Conservation (phyloP, 176 grass and related monocot genomes). For the Ampelocalamus luodianensis region DNA sequence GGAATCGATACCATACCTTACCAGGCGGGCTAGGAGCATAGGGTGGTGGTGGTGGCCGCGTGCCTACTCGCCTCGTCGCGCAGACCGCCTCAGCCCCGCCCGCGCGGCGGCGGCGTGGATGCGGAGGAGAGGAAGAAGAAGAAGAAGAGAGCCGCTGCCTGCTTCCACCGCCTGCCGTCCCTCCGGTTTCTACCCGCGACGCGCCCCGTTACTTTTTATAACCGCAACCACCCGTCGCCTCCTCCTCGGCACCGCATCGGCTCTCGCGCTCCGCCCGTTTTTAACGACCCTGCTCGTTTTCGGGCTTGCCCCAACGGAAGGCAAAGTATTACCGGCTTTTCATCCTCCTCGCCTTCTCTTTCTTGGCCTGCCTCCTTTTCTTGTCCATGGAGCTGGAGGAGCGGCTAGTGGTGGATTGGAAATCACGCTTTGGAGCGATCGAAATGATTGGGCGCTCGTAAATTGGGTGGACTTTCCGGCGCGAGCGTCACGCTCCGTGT, state of each 20-base stretch:
- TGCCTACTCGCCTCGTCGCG: slow-evolving; percentile 1
- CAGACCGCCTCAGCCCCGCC: slow-evolving; percentile 30
- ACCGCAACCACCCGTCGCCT: background rate
- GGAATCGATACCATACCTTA: slow-evolving; percentile 58
- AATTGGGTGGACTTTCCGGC: slow-evolving; percentile 23
- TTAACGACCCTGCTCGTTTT: slow-evolving; percentile 41
- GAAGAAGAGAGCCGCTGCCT: slow-evolving; percentile 38
- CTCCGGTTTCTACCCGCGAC: slow-evolving; percentile 55
- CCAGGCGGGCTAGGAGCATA: slow-evolving; percentile 54
- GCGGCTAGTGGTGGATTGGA: background rate
- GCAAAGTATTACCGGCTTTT: slow-evolving; percentile 21
- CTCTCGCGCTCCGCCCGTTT: slow-evolving; percentile 54
- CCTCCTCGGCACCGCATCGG: slow-evolving; percentile 14
- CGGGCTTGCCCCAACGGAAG: slow-evolving; percentile 32
- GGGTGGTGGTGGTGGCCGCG: slow-evolving; percentile 16
- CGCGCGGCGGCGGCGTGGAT: slow-evolving; percentile 1
- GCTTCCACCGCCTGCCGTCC: slow-evolving; percentile 43
- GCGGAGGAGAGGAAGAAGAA: background rate
- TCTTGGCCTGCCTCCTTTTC: background rate
- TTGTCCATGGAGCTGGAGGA: background rate
- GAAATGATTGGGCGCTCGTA: slow-evolving; percentile 1
- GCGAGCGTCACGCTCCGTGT: background rate
- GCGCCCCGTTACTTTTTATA: slow-evolving; percentile 58
- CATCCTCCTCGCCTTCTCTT: background rate
- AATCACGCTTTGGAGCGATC: slow-evolving; percentile 37